Base-by-base conservation (phyloP, 225 moss, liverwort and hornwort species). In the Pseudisothecium myosuroides region DNA sequence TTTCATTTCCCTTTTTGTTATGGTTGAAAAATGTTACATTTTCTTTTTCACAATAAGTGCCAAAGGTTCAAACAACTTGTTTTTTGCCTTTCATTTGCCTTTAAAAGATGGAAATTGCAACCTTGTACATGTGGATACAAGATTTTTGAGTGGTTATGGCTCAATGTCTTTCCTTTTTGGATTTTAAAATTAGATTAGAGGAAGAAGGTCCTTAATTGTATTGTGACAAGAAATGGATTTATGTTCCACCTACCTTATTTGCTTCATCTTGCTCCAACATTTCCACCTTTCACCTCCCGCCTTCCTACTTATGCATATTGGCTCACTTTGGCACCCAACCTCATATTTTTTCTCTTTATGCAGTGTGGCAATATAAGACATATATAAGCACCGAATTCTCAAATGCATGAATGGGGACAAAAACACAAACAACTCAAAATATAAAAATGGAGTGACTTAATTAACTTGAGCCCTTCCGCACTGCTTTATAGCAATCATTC, bases 241-340 rank as follows among this genome's bases (percentile, higher is more conserved):
- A 50, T 5, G 3, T 34, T 50, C 50, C 47, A 47, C 18, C 34
- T 11, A 50, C 20, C 0, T 76, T 50, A n/a, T n/a, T n/a, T 50
- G 50, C 12, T 50, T 50, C 34, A 76, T 76, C 5, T 73, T 17
- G 28, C 28, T 28, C 18, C 4, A 7, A 6, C 17, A 47, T 49
- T 14, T 0, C 14, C 5, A 50, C 76, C 7, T 21, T 13, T 32
- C 4, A 32, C 20, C 5, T 49, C 47, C 1, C 0, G 5, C 14
- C 8, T 41, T 71, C 8, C 16, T 73, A 28, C 0, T 45, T 11
- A 29, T 45, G 4, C 2, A 73, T 29, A n/a, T 45, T 73, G 29
- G 29, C 29, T 73, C 17, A 73, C 29, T 73, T 29, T 0, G 9
- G 1, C 17, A 43, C 6, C 2, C 11, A 5, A 45, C 6, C 0